Conservation (phyloP, 495 filamentous ascomycete species). For the Trichoderma virens region DNA sequence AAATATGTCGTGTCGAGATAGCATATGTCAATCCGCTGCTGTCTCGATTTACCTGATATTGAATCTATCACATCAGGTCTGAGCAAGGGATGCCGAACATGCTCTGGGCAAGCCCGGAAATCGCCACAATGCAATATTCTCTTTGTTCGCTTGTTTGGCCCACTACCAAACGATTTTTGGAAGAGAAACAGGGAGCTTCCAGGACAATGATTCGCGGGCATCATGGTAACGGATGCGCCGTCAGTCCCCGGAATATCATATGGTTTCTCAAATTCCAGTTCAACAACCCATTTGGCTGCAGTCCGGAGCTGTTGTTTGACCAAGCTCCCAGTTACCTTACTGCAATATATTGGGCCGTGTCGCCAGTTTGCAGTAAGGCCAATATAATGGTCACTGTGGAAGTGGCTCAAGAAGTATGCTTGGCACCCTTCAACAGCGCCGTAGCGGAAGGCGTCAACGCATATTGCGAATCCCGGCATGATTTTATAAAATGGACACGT, state of each 20-base stretch:
- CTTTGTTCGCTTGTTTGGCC: slow-evolving; percentile 52
- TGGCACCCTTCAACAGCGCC: slow-evolving; percentile 85
- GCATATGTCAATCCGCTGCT: slow-evolving; percentile 87
- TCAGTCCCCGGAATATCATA: slow-evolving; percentile 70
- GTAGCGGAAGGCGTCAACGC: slow-evolving; percentile 94
- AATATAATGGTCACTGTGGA: slow-evolving; percentile 96
- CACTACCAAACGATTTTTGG: slow-evolving; percentile 61
- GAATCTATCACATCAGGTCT: slow-evolving; percentile 63
- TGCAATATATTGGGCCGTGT: slow-evolving; percentile 96
- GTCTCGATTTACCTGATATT: slow-evolving; percentile 57
- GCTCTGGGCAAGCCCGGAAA: slow-evolving; percentile 83
- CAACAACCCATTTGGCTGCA: slow-evolving; percentile 75
- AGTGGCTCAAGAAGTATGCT: slow-evolving; percentile 96
- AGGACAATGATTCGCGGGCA: slow-evolving; percentile 95
- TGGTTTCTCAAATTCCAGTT: slow-evolving; percentile 78
- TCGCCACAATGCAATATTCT: slow-evolving; percentile 92
- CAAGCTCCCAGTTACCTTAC: slow-evolving; percentile 80
- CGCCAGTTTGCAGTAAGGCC: slow-evolving; percentile 82
- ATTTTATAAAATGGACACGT: slow-evolving; percentile 99
- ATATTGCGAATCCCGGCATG: slow-evolving; percentile 81
- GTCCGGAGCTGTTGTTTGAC: slow-evolving; percentile 81
- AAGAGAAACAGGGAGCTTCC: slow-evolving; percentile 92
- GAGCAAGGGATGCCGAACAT: slow-evolving; percentile 75
- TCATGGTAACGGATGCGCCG: slow-evolving; percentile 83
- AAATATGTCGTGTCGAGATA: slow-evolving; percentile 98